A percentile compares a stretch with the other conserved stretches of the same genome.
Evolutionary conservation across 352 stramenopile species (phyloP).

Genomic region (Globisporangium okanoganense): DNA sequence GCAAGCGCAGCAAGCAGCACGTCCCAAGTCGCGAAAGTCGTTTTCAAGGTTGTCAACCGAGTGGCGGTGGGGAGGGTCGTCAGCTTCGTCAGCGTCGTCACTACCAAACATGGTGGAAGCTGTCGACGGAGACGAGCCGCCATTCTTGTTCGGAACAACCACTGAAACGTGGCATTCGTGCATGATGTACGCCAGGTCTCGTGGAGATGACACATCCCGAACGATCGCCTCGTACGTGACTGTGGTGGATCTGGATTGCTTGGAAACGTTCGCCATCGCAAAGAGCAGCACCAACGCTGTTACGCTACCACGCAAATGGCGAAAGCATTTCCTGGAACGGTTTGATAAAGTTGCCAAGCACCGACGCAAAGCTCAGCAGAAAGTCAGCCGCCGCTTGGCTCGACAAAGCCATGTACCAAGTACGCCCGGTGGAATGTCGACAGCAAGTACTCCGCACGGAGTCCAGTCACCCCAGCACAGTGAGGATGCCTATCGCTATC

Average conservation of each 20-base stretch:
- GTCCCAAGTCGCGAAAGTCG: conserved; percentile 53
- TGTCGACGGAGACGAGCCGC: conserved; percentile 33
- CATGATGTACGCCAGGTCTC: conserved; percentile 39
- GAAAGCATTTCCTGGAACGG: conserved; percentile 66
- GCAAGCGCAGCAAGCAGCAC: conserved; percentile 42
- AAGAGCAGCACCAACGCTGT: conserved; percentile 58
- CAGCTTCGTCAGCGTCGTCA: conserved; percentile 3
- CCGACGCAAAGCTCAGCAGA: conserved; percentile 56
- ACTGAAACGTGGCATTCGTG: conserved; percentile 69
- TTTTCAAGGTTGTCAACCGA: conserved; percentile 55
- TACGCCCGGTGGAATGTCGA: conserved; percentile 30
- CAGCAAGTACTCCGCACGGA: conserved; percentile 17
- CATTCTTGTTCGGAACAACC: conserved; percentile 64
- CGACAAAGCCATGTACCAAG: conserved; percentile 21
- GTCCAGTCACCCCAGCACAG: conserved; percentile 23
- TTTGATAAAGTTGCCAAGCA: conserved; percentile 70
- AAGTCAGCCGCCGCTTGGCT: conserved; percentile 28
- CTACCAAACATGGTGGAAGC: background rate
- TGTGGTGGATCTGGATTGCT: conserved; percentile 61
- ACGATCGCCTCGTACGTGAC: conserved; percentile 56
- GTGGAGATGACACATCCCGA: conserved; percentile 42
- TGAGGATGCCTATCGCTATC: conserved; percentile 19
- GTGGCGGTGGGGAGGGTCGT: conserved; percentile 56
- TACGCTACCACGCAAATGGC: conserved; percentile 66
- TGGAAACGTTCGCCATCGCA: conserved; percentile 43